These are phyloP conservation scores for Rhodotorula paludigena DNA, from an alignment of 768 basidiomycete species.

Conservation along the genomic window DNA sequence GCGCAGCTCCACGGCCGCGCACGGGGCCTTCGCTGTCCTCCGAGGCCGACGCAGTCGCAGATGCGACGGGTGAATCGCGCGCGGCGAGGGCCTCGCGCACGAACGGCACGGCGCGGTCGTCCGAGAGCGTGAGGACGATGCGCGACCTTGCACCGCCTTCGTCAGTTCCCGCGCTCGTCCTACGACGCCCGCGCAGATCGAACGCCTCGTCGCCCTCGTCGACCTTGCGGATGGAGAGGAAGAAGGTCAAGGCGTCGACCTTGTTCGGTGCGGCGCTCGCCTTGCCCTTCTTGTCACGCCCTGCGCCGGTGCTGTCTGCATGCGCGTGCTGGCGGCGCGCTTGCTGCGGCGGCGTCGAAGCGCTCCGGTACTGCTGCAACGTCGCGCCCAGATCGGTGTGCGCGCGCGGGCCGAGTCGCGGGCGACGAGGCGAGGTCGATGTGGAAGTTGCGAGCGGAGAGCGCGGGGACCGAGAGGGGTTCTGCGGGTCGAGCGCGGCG, in stretches of 20 bases:
- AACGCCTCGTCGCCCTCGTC: not conserved
- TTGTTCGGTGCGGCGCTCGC: too few species aligned
- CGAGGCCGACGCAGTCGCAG: not conserved
- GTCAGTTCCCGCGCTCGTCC: too few species aligned
- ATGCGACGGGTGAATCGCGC: not conserved
- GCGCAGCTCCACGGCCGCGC: too few species aligned
- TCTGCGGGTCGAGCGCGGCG: conserved; percentile 10
- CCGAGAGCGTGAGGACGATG: conserved; percentile 34
- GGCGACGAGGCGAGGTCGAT: not conserved
- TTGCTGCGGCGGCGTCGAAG: conserved; percentile 9
- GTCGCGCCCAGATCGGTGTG: not conserved
- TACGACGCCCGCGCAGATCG: not conserved
- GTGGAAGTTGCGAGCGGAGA: too few species aligned
- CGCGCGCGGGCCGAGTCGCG: conserved; percentile 5
- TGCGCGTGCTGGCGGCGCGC: not conserved
- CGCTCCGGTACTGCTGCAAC: not conserved
- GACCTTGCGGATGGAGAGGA: conserved; percentile 31
- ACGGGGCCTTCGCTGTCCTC: too few species aligned
- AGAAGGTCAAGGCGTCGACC: conserved; percentile 30
- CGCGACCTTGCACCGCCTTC: too few species aligned
- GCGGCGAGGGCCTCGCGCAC: conserved; percentile 33
- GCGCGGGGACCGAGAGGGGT: too few species aligned
- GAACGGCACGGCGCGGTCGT: conserved; percentile 27
- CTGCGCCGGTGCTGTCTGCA: not conserved
- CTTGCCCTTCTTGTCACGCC: conserved; percentile 14